Evolutionary conservation across 2,329 filamentous ascomycete genomes (phyloP).

Genomic region (Fusarium phyllophilum): DNA sequence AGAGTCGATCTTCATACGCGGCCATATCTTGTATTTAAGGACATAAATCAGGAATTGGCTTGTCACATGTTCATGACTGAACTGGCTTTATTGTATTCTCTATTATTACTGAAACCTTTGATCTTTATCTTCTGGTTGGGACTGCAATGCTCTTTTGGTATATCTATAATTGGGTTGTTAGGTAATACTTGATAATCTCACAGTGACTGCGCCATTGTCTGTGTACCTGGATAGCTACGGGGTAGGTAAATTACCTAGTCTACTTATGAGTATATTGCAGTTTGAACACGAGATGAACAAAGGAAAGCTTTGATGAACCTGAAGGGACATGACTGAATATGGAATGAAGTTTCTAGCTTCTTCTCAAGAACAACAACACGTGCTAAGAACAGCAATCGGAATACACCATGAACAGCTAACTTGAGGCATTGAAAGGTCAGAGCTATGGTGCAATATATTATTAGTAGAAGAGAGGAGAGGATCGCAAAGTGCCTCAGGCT

Average conservation of each 20-base stretch:
- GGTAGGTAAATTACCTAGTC: too few species aligned
- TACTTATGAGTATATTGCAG: background rate
- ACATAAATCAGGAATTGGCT: too few species aligned
- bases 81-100: background rate
- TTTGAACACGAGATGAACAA: background rate
- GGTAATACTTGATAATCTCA: background rate
- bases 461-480: too few species aligned
- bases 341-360: background rate
- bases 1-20: background rate
- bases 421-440: too few species aligned
- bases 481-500: too few species aligned
- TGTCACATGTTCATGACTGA: background rate
- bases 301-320: background rate
- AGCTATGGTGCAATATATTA: too few species aligned
- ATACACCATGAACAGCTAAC: background rate
- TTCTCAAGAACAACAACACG: background rate
- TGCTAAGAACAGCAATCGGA: accelerated
- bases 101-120: background rate
- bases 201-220: background rate
- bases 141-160: background rate
- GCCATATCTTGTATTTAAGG: background rate
- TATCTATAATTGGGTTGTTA: background rate
- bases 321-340: background rate
- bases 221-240: background rate
- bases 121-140: background rate